Conservation (phyloP, 805 yeast species). For the Pichia sporocuriosa region DNA sequence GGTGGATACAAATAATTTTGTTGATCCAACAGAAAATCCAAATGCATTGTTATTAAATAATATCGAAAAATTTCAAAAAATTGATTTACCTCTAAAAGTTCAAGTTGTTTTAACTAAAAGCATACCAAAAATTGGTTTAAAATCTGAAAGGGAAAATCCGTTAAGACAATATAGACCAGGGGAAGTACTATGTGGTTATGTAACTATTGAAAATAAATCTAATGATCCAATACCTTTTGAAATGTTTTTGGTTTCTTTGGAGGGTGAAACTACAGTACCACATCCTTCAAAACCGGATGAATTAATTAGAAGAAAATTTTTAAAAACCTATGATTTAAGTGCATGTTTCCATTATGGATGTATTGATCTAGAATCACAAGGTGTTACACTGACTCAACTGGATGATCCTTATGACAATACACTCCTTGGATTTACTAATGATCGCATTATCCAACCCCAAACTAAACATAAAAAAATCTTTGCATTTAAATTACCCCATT, state of each 20-base stretch:
- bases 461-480: constrained; percentile 48
- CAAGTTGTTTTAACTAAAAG: constrained; percentile 34
- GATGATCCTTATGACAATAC: constrained; percentile 23
- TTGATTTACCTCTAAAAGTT: constrained; percentile 22
- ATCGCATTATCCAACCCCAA: constrained; percentile 40
- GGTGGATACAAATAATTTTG: constrained; percentile 8
- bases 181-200: constrained; percentile 57
- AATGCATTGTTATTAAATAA: constrained; percentile 25
- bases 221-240: constrained; percentile 45
- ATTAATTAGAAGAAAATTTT: constrained; percentile 27
- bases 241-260: constrained; percentile 53
- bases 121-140: constrained; percentile 28
- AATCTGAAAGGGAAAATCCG: constrained; percentile 26
- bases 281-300: constrained; percentile 1
- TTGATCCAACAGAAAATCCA: constrained; percentile 20
- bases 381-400: constrained; percentile 1
- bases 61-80: constrained; percentile 18
- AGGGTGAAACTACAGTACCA: constrained; percentile 37
- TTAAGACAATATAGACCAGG: constrained; percentile 58
- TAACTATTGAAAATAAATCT: constrained; percentile 37
- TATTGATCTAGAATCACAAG: constrained; percentile 15
- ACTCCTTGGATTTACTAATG: constrained; percentile 36
- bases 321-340: constrained; percentile 44
- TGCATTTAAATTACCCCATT: constrained; percentile 48
- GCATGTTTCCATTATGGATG: constrained; percentile 44